Evolutionary conservation across 805 yeast species (phyloP).

Genomic region (Hanseniaspora nectarophila): DNA sequence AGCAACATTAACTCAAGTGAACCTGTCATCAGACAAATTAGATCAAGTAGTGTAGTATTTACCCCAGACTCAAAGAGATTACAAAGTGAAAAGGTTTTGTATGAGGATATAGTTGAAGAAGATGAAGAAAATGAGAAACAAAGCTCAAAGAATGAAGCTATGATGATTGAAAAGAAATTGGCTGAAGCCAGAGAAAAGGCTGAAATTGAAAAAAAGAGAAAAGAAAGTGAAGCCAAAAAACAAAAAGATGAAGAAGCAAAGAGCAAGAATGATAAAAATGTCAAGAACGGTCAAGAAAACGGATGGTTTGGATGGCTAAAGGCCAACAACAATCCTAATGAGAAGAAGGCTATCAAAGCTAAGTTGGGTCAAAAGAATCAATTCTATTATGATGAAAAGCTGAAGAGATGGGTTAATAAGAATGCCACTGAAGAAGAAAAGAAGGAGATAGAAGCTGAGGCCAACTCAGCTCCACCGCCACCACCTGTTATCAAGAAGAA

Average conservation of each 20-base stretch:
- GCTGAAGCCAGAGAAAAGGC: constrained; percentile 22
- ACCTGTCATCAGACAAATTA: constrained; percentile 24
- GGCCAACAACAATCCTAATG: constrained; percentile 39
- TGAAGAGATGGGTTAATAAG: constrained; percentile 76
- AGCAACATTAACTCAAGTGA: constrained; percentile 19
- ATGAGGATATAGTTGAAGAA: constrained; percentile 23
- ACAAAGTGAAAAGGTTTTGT: constrained; percentile 9
- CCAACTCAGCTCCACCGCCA: constrained; percentile 61
- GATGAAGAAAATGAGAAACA: constrained; percentile 23
- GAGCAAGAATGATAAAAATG: constrained; percentile 18
- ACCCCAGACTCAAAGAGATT: constrained; percentile 12
- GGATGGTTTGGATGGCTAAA: constrained; percentile 55
- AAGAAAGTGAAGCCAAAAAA: constrained; percentile 16
- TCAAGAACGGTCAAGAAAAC: constrained; percentile 17
- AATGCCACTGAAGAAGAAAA: constrained; percentile 57
- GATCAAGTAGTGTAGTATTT: constrained; percentile 14
- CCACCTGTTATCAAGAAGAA: constrained; percentile 34
- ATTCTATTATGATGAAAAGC: constrained; percentile 69
- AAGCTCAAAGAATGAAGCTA: constrained; percentile 14
- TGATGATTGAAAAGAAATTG: constrained; percentile 19
- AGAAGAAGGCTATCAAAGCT: constrained; percentile 68
- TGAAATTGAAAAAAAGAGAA: constrained; percentile 18
- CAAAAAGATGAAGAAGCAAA: constrained; percentile 20
- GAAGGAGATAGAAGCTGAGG: constrained; percentile 40
- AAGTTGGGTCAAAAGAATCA: constrained; percentile 69